Base-by-base conservation (phyloP, 768 basidiomycete species). In the Kondoa subrosea region DNA sequence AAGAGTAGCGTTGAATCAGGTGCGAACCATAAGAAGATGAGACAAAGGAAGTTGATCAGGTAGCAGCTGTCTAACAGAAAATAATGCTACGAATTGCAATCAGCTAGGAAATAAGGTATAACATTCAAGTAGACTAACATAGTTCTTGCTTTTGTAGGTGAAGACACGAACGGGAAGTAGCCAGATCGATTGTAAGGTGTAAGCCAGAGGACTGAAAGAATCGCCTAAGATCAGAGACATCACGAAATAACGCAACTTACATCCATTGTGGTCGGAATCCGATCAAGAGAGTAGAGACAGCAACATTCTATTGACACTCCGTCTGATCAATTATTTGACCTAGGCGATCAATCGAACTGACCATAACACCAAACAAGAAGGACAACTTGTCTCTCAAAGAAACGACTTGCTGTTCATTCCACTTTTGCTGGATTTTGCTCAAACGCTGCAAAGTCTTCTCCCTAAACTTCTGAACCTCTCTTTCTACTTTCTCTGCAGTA, bases 281-380 rank as follows among this genome's bases (percentile, higher is more conserved):
- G 74, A 92, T 89, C 69, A 96, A 78, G 2, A 97, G 82, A 3
- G 91, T 85, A 17, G 91, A 87, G 73, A 85, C 80, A 30, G 93
- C 81, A 27, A 99, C 78, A 21, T 85, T 86, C 58, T 66, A 34
- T 64, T 30, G 16, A 4, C 62, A 26, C 25, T 56, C 25, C 15
- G 56, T 56, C 25, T 15, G 25, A 27, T 4, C 29, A 60, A 60
- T 16, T 17, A 21, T 4, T 31, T 17, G 32, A 32, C 29, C 16
- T 30, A 32, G 8, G 14, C 58, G 30, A 15, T 60, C 8, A 60
- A 21, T 8, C 8, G 21, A 21, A 8, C 34, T 21, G 67, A 71
- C 71, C 85, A 92, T 88, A 57, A 99, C 95, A 31, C 91, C 88
- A 74, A 89, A 83, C 79, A 96, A 88, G 80, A 97, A 99, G 0